Conservation (phyloP, 345 rosid species). For the Euclidium syriacum region DNA sequence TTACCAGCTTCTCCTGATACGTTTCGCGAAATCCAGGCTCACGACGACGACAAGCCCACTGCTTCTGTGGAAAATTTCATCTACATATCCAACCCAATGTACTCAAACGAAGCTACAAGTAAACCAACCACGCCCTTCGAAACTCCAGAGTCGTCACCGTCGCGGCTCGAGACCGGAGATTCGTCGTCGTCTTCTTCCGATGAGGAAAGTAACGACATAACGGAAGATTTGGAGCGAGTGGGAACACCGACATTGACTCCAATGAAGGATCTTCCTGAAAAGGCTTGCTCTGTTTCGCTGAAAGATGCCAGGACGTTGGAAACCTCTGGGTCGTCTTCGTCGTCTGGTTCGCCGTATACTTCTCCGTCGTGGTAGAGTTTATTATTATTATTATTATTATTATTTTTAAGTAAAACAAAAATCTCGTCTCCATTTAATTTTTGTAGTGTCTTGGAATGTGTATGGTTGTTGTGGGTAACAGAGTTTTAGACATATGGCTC, state of each 20-base stretch:
- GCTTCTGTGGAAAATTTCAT: slow-evolving; percentile 37
- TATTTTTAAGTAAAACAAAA: too few relatives aligned
- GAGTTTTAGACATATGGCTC: slow-evolving; percentile 24
- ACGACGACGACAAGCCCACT: slow-evolving; percentile 10
- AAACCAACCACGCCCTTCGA: slow-evolving; percentile 58
- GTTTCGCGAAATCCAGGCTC: slow-evolving; percentile 25
- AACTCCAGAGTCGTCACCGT: slow-evolving; percentile 81
- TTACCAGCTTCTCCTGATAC: slow-evolving; percentile 24
- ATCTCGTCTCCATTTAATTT: background rate
- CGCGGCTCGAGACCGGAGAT: slow-evolving; percentile 42
- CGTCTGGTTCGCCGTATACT: slow-evolving; percentile 65
- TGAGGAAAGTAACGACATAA: slow-evolving; percentile 33
- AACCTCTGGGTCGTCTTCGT: slow-evolving; percentile 55
- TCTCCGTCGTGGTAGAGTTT: slow-evolving; percentile 77
- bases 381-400: background rate
- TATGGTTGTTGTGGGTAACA: slow-evolving; percentile 17
- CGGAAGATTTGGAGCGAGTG: slow-evolving; percentile 8
- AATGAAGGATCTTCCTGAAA: slow-evolving; percentile 75
- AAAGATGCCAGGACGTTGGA: slow-evolving; percentile 45
- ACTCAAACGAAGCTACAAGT: slow-evolving; percentile 41
- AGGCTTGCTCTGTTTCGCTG: slow-evolving; percentile 71
- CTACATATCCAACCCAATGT: slow-evolving; percentile 88
- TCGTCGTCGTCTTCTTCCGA: slow-evolving; percentile 36
- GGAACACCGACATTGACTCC: slow-evolving; percentile 72
- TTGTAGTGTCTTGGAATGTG: slow-evolving; percentile 23